A percentile compares a stretch with the other conserved stretches of the same genome.
Evolutionary conservation across 2,329 filamentous ascomycete species (phyloP).

Genomic region (Escovopsis sp.): DNA sequence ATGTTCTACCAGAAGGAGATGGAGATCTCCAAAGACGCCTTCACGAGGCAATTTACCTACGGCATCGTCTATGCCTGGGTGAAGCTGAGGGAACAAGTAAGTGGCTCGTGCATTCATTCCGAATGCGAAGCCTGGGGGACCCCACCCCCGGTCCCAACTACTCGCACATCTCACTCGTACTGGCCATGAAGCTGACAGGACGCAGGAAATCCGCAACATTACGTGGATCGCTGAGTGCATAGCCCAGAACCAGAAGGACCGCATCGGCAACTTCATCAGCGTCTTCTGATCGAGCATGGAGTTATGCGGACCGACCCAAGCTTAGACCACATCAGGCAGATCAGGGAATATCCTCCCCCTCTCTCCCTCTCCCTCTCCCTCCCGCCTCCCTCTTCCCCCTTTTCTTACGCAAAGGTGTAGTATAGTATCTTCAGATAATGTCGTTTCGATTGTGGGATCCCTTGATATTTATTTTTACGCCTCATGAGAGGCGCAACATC

Average conservation of each 20-base stretch:
- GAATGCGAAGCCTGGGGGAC: no score
- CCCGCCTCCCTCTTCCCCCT: no score
- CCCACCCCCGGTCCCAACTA: neutral
- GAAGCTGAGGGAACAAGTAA: conserved; percentile 88
- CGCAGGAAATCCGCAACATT: conserved; percentile 94
- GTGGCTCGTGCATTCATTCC: no score
- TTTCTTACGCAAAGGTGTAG: conserved; percentile 26
- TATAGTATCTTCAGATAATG: conserved; percentile 25
- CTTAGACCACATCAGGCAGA: conserved; percentile 9
- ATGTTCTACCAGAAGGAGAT: conserved; percentile 99
- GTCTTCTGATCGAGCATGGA: conserved; percentile 65
- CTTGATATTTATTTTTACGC: neutral
- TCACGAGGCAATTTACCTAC: conserved; percentile 90
- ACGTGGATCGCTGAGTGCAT: conserved; percentile 99
- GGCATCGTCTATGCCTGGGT: conserved; percentile 96
- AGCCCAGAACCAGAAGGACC: conserved; percentile 98
- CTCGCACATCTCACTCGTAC: no score
- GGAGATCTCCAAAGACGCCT: conserved; percentile 90
- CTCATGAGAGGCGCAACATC: conserved; percentile 18
- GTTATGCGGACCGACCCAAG: conserved; percentile 5
- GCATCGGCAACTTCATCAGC: conserved; percentile 97
- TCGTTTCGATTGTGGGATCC: conserved; percentile 12
- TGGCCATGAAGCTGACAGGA: conserved; percentile 19
- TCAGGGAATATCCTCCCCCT: no score
- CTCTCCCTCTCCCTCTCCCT: no score